Evolutionary conservation across 2,329 filamentous ascomycete genomes (phyloP), one percentile per base, ranked within the genome.

Genomic region (Trichoderma oligosporum): DNA sequence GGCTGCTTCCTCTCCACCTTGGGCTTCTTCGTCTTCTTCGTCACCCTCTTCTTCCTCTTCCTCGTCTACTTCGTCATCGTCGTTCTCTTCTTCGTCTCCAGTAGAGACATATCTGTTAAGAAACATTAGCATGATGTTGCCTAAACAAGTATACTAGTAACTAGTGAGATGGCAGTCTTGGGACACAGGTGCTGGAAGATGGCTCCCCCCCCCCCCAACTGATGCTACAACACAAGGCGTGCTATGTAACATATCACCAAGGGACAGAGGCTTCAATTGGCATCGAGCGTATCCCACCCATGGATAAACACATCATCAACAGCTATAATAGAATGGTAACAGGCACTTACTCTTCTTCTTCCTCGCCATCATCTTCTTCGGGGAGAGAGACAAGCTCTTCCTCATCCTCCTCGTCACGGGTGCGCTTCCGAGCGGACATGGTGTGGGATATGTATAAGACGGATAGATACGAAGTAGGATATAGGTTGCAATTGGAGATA

Each of bases 371-470:
- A 46, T 76, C 74, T 46, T 74, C 78, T 60, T 79, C 78, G 54
- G 79, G 78, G 55, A 82, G 76, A 60, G 78, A 79, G 60, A 82
- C 75, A 31, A 82, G 77, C 71, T 81, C 78, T 58, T 80, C 78
- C 67, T 79, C 76, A 62, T 79, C 77, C 22, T 88, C 86, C 47
- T 87, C 86, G 49, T 87, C 76, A 64, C 78, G 75, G 74, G 78
- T 79, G 74, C 78, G 78, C 77, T 81, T 81, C 66, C 78, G 78
- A 65, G 73, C 42, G 31, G 39, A 51, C 42, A 47, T 60, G 58
- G 56, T 56, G 58, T 22, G 48, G 22, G 41, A 35, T 41, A 24
- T 27, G 44, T 58, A 49, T 33, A 52, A 58, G 58, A 42, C 25
- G 54, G 39, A 41, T 48, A 33, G 27, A 20, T 27, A 31, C 41